A percentile compares a stretch with the other conserved stretches of the same genome.
Evolutionary conservation across 495 filamentous ascomycete genomes (phyloP).

Genomic region (Cetradonia linearis): DNA sequence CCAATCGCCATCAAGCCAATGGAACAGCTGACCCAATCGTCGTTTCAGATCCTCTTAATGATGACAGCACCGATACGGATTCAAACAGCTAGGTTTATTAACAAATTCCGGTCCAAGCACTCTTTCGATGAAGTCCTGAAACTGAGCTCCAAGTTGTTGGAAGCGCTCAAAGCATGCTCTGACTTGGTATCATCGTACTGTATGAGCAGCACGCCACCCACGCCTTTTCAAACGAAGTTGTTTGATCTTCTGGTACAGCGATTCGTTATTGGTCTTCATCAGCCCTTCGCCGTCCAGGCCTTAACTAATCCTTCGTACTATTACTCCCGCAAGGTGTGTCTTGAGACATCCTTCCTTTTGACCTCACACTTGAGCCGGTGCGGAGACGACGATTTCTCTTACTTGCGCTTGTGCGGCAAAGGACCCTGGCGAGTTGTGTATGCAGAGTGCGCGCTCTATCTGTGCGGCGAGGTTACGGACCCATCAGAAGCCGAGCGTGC

Average conservation of each 20-base stretch:
- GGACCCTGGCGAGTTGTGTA: too few relatives aligned
- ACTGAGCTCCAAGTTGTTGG: conserved; percentile 26
- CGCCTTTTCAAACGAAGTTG: conserved; percentile 25
- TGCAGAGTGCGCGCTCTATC: background rate
- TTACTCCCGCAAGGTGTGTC: conserved; percentile 45
- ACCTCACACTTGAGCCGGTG: background rate
- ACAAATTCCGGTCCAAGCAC: conserved; percentile 37
- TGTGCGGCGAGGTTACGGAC: background rate
- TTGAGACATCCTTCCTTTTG: conserved; percentile 30
- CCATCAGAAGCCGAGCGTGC: background rate
- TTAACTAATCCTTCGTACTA: conserved; percentile 41
- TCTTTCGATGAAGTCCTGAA: conserved; percentile 40
- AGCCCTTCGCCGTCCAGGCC: conserved; percentile 42
- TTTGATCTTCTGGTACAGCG: conserved; percentile 39
- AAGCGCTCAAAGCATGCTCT: conserved; percentile 19
- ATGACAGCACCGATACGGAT: conserved; percentile 40
- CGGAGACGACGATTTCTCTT: background rate
- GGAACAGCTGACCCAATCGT: conserved; percentile 37
- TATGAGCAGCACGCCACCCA: conserved; percentile 6
- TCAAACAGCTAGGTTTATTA: conserved; percentile 40
- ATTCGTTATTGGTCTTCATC: conserved; percentile 44
- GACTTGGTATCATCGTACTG: background rate
- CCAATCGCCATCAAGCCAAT: conserved; percentile 29
- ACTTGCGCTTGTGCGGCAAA: background rate
- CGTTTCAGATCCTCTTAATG: conserved; percentile 42